Evolutionary conservation across 2,329 filamentous ascomycete genomes (phyloP).

Genomic region (Moelleriella libera): DNA sequence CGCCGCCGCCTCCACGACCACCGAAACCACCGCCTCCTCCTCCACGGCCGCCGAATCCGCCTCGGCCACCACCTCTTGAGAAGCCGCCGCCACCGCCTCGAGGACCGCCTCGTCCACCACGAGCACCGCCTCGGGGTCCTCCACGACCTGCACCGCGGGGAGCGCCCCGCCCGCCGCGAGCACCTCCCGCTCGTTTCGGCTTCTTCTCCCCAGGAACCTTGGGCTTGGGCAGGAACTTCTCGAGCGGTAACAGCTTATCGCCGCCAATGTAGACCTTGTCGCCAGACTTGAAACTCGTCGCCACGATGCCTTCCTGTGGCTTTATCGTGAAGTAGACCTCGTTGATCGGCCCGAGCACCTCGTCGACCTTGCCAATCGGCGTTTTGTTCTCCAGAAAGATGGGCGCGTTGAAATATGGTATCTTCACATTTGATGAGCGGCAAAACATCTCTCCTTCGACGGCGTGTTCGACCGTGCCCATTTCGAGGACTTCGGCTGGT

Average conservation of each 20-base stretch:
- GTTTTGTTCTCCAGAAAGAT: conserved; percentile 99
- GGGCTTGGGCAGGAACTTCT: conserved; percentile 93
- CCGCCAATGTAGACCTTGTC: conserved; percentile 95
- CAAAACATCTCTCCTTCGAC: conserved; percentile 98
- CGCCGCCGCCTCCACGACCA: conserved; percentile 1
- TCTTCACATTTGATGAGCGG: conserved; percentile 86
- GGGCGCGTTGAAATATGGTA: conserved; percentile 97
- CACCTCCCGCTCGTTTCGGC: conserved; percentile 45
- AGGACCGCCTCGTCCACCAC: conserved; percentile 6
- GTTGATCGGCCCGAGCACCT: conserved; percentile 94
- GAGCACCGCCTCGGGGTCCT: conserved; percentile 5
- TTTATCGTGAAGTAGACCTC: conserved; percentile 98
- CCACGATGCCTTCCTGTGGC: conserved; percentile 90
- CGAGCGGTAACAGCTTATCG: conserved; percentile 88
- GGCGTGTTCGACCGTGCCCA: conserved; percentile 88
- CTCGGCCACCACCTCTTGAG: conserved; percentile 9
- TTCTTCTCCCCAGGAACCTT: conserved; percentile 57
- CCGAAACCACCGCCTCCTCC: conserved; percentile 5
- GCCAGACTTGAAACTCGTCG: conserved; percentile 83
- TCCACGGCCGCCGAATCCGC: conserved; percentile 5
- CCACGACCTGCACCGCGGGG: conserved; percentile 18
- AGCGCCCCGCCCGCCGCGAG: conserved; percentile 11
- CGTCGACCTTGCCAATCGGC: conserved; percentile 89
- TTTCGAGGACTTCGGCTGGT: conserved; percentile 37
- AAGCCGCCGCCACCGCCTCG: conserved; percentile 6